Conservation (phyloP, 495 filamentous ascomycete genomes). For the Lepraria neglecta region DNA sequence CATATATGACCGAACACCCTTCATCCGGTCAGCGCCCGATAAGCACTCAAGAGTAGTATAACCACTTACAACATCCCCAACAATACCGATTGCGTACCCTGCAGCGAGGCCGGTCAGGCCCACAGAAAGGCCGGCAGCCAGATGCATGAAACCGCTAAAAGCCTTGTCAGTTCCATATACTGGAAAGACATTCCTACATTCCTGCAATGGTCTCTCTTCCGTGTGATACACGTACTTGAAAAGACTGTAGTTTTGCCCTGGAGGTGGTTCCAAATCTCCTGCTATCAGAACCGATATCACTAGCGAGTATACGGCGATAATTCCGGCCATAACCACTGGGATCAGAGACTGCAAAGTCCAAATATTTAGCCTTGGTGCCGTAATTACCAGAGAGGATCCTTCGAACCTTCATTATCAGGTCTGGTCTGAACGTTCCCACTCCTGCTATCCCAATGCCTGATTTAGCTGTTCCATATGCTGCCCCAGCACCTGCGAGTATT, state of each 20-base stretch:
- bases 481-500: constrained; percentile 63
- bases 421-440: constrained; percentile 83
- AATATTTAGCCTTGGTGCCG: constrained; percentile 19
- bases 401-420: constrained; percentile 94
- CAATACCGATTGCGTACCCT: constrained; percentile 92
- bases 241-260: constrained; percentile 59
- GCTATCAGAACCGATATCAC: constrained; percentile 94
- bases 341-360: constrained; percentile 62
- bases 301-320: constrained; percentile 95
- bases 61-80: constrained; percentile 69
- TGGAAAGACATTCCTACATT: background rate
- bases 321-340: constrained; percentile 99
- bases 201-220: background rate
- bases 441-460: constrained; percentile 95
- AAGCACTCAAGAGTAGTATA: constrained; percentile 2
- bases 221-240: constrained; percentile 59
- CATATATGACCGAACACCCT: constrained; percentile 93
- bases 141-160: constrained; percentile 78
- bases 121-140: constrained; percentile 84
- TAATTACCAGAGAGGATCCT: background rate
- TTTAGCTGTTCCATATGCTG: constrained; percentile 96
- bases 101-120: constrained; percentile 91
- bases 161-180: constrained; percentile 25
- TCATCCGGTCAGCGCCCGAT: constrained; percentile 28
- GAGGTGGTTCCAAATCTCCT: constrained; percentile 66